Conservation (phyloP, 2,329 filamentous ascomycete species). For the Metarhizium album region DNA sequence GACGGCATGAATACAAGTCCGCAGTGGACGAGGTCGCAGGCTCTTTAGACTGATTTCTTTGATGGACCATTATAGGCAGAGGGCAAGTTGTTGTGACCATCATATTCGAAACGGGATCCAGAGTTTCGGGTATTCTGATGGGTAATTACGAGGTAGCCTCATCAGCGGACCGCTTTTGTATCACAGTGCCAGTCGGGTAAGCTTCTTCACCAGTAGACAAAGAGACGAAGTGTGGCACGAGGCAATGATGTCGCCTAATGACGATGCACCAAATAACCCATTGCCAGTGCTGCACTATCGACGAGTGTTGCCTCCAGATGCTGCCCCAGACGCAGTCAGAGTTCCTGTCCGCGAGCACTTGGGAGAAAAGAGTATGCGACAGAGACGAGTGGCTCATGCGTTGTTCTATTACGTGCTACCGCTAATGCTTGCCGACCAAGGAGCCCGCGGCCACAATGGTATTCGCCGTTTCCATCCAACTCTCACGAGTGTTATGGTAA, state of each 20-base stretch:
- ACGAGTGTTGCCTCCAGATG: constrained; percentile 7
- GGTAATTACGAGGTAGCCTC: neutral
- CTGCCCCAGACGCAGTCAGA: constrained; percentile 9
- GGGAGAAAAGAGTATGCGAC: constrained; percentile 12
- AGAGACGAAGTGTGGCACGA: too few relatives aligned
- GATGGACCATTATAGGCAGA: constrained; percentile 12
- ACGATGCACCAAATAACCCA: constrained; percentile 12
- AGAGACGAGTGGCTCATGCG: fast-evolving
- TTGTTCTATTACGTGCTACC: neutral
- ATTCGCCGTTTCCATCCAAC: constrained; percentile 15
- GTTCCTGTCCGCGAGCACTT: constrained; percentile 11
- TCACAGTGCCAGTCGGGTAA: constrained; percentile 1
- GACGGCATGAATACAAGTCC: neutral
- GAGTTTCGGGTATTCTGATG: neutral
- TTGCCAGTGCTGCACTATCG: constrained; percentile 14
- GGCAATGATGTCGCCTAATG: constrained; percentile 7
- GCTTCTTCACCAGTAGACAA: neutral
- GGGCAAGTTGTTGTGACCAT: constrained; percentile 5
- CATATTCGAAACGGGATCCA: neutral
- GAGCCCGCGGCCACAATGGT: constrained; percentile 14
- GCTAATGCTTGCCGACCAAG: constrained; percentile 1
- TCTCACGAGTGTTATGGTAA: constrained; percentile 16
- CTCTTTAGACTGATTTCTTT: constrained; percentile 1
- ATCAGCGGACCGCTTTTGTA: constrained; percentile 1
- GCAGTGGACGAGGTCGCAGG: neutral